A percentile compares a stretch with the other conserved stretches of the same genome.
These are phyloP conservation scores for Echinochloa phyllopogon DNA, from an alignment of 176 grass and related monocot genomes.

Conservation along the genomic window DNA sequence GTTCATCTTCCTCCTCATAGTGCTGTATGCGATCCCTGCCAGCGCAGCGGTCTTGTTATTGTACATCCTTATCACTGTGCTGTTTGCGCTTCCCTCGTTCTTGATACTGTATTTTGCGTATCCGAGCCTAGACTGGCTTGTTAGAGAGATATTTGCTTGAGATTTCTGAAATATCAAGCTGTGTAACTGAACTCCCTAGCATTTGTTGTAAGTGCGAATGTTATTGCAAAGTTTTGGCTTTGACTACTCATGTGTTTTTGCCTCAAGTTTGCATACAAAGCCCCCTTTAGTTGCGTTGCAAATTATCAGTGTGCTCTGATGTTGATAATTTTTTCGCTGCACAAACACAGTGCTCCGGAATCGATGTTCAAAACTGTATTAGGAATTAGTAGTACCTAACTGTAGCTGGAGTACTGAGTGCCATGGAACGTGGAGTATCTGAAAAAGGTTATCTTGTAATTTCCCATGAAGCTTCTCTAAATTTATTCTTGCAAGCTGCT, in stretches of 20 bases:
- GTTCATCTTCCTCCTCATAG: slow-evolving; percentile 84
- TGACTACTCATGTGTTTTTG: background rate
- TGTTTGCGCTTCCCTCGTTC: slow-evolving; percentile 78
- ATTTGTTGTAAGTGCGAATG: slow-evolving; percentile 16
- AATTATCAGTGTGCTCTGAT: background rate
- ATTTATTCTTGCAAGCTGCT: background rate
- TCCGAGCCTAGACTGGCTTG: slow-evolving; percentile 77
- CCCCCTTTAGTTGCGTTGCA: background rate
- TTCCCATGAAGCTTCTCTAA: background rate
- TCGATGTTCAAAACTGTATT: background rate
- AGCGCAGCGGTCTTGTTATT: slow-evolving; percentile 65
- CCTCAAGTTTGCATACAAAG: background rate
- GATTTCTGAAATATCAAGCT: slow-evolving; percentile 16
- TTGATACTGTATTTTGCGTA: slow-evolving; percentile 85
- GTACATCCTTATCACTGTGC: slow-evolving; percentile 63
- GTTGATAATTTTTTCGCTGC: background rate
- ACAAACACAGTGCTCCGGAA: background rate
- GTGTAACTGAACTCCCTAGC: slow-evolving; percentile 23
- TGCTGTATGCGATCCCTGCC: slow-evolving; percentile 81
- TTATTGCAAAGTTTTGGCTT: slow-evolving; percentile 15
- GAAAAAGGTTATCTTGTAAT: background rate
- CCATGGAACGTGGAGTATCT: background rate
- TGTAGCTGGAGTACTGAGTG: background rate
- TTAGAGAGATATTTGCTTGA: slow-evolving; percentile 79
- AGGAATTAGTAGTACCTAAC: background rate